Base-by-base conservation (phyloP, 2,329 filamentous ascomycete species). In the Helminthosporium solani region DNA sequence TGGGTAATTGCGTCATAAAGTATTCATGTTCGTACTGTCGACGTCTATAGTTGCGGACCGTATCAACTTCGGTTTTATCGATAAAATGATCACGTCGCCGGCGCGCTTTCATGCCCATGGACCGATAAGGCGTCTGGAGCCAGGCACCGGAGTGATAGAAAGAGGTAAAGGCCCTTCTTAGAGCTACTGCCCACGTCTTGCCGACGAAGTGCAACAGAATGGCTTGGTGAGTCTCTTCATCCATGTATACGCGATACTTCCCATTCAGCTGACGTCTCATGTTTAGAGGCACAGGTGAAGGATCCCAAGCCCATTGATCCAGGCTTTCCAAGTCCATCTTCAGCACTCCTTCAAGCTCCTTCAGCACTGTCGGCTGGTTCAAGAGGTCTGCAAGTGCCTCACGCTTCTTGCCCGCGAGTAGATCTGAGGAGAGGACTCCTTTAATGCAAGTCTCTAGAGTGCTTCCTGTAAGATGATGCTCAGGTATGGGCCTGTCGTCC, bases 201-300 rank as follows among this genome's bases (percentile, higher is more conserved):
- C 79, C 80, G 28, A 83, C 70, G 49, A 75, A 80, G 35, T 82
- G 77, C 2, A 82, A 61, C 19, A 83, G 70, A 7, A 83, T 72
- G 1, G 77, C 75, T 53, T 82, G 77, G 7, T 82, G 72, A 16
- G 81, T 67, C 49, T 84, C 81, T 53, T 80, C 78, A 40, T 83
- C 78, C 71, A 81, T 80, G 56, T 75, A 82, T 20, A 83, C 76
- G 2, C 80, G 72, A 57, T 84, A 84, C 48, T 79, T 78, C 2
- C 78, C 78, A 52, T 80, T 82, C 28, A 82, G 58, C 41, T 80
- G 76, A 7, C 77, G 73, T 28, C 78, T 73, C 70, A 77, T 75
- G 36, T 78, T 70, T 2, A 82, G 56, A 1, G 72, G 66, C 7
- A 80, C 70, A 3, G 70, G 73, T 3, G 67, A 63, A 2, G 64